These are phyloP conservation scores for Suillus plorans DNA, from an alignment of 768 basidiomycete genomes.

Conservation along the genomic window DNA sequence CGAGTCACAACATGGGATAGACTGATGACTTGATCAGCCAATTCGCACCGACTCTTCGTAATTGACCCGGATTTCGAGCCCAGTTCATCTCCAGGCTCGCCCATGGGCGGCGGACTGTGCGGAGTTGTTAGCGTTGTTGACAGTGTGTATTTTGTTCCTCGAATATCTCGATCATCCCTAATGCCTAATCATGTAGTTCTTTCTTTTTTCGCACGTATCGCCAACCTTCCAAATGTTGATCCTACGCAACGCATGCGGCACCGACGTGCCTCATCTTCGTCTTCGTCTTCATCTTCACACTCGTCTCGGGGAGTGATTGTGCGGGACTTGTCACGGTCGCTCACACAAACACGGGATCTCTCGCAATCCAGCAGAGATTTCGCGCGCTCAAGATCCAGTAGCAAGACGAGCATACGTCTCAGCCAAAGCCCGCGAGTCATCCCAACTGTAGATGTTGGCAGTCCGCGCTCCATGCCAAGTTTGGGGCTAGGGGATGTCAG, in stretches of 20 bases:
- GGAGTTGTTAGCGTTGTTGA: constrained; percentile 86
- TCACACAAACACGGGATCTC: constrained; percentile 15
- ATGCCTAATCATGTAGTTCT: constrained; percentile 49
- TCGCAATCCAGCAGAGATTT: constrained; percentile 25
- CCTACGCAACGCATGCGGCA: constrained; percentile 78
- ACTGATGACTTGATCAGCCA: constrained; percentile 45
- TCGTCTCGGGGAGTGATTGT: constrained; percentile 18
- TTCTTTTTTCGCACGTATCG: constrained; percentile 74
- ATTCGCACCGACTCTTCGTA: constrained; percentile 78
- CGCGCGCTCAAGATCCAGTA: constrained; percentile 42
- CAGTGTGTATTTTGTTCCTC: constrained; percentile 43
- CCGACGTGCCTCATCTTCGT: constrained; percentile 73
- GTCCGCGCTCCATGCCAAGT: constrained; percentile 5
- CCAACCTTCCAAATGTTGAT: constrained; percentile 72
- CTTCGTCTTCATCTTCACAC: constrained; percentile 69
- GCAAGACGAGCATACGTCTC: constrained; percentile 37
- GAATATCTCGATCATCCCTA: background rate
- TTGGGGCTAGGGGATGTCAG: background rate
- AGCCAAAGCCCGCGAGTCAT: constrained; percentile 33
- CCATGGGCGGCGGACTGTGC: constrained; percentile 46
- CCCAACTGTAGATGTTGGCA: constrained; percentile 29
- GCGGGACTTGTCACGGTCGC: constrained; percentile 13
- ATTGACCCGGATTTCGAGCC: constrained; percentile 54
- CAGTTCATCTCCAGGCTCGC: constrained; percentile 48
- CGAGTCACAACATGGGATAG: background rate